A percentile compares a stretch with the other conserved stretches of the same genome.
Evolutionary conservation across 108 stramenopile genomes (phyloP).

Genomic region (Pelagomonas calceolata): DNA sequence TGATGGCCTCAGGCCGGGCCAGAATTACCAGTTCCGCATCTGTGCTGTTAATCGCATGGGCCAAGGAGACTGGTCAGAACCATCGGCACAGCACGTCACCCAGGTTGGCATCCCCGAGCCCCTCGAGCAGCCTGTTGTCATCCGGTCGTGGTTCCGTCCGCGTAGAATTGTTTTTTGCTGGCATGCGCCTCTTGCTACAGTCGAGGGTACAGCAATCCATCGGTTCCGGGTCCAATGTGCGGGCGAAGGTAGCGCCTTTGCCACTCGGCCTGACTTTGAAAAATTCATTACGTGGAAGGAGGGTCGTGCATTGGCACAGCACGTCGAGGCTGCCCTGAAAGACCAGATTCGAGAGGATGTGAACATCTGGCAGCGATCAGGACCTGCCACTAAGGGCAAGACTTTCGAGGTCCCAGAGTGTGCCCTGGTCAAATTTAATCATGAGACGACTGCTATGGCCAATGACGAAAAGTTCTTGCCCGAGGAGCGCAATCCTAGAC

Average conservation of each 20-base stretch:
- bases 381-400: neutral
- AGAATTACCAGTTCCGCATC: constrained; percentile 18
- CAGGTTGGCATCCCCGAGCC: constrained; percentile 10
- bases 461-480: neutral
- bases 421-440: constrained; percentile 1
- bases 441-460: neutral
- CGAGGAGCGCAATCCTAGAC: neutral
- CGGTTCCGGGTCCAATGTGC: neutral
- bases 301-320: neutral
- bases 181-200: constrained; percentile 6
- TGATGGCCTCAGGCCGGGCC: neutral
- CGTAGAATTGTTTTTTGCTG: neutral
- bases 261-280: neutral
- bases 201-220: constrained; percentile 12
- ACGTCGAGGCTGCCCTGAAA: neutral
- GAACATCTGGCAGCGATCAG: neutral
- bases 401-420: neutral
- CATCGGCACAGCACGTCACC: constrained; percentile 9
- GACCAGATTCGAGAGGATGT: neutral
- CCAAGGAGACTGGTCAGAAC: constrained; percentile 7
- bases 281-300: constrained; percentile 3
- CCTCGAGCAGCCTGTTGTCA: constrained; percentile 12
- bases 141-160: neutral
- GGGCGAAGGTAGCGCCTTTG: constrained; percentile 5
- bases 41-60: constrained; percentile 19